Evolutionary conservation across 495 filamentous ascomycete genomes (phyloP), one percentile per base, ranked within the genome.

Genomic region (Podospora sp.): DNA sequence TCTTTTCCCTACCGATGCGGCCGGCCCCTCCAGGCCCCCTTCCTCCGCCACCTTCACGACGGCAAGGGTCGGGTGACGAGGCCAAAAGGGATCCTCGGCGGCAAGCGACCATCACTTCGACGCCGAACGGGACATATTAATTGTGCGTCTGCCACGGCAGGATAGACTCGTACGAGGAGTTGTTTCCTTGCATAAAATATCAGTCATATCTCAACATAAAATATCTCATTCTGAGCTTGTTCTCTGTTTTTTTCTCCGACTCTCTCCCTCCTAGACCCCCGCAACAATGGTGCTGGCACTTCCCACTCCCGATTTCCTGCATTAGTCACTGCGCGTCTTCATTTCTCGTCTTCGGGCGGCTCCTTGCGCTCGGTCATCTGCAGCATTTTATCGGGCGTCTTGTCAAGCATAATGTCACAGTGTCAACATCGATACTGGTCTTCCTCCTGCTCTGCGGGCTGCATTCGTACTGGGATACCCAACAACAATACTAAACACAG

Each of bases 1-100:
- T 73, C n/a, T 84, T 84, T 25, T 81, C 77, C 27, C 72, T 86
- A 16, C 81, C 84, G 14, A 77, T 86, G 46, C 78, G 84, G 40
- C 80, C 84, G 55, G 81, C 75, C 52, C 79, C 81, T 25, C 76
- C 80, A 3, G 78, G 77, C 11, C 74, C 76, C 25, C 73, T 80
- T 51, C 81, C 81, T 24, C 81, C 82, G 27, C 79, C 81, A 55
- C 80, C 78, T 8, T 80, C 79, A 40, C 76, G 78, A 66, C 82
- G 82, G 69, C 80, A 81, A 49, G n/a, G 65, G 20, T 63, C 69
- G 18, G 21, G 57, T 18, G 73, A 71, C 26, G 71, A 71, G 5
- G 26, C 65, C 22, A 68, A 52, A 21, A 68, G 68, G 49, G 67
- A 73, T n/a, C 68, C 46, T 59, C 69, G 65, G 27, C 68, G 69